Evolutionary conservation across 805 yeast species (phyloP), one percentile per base, ranked within the genome.

Genomic region (Yamadazyma sp.): DNA sequence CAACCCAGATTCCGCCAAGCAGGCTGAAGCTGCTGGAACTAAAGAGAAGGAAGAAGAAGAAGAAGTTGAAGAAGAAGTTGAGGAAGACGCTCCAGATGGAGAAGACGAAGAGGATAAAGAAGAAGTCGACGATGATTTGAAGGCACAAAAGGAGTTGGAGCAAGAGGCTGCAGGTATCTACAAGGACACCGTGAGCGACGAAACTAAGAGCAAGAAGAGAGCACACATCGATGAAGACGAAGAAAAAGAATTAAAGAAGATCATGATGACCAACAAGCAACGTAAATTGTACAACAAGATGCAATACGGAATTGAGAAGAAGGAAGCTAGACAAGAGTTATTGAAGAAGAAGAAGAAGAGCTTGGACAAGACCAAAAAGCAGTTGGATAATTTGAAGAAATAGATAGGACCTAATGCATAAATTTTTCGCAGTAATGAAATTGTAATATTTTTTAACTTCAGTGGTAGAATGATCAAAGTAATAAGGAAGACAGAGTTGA

Each of bases 191-290:
- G 55, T 51, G 50, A 12, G 31, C 10, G 59, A 53, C 44, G 63
- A 63, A 44, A 59, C 71, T 40, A 66, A 60, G 60, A 60, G 53
- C 45, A 63, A 63, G 47, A 60, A 73, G 42, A 75, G 73, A 47
- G 15, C 21, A 9, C 28, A 24, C 15, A 77, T 77, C 32, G 43
- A 32, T 23, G 84, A 79, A 46, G 78, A 67, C 29, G 90, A 84
- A 68, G 97, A 89, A 61, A 86, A 87, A 69, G 93, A 90, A 49
- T 78, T 91, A 70, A 86, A 86, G 72, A 81, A 80, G 82, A 87
- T 89, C 57, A 91, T 93, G 99, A 91, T 93, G 99, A 77, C 91
- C 52, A 89, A 89, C 71, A 93, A 91, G 66, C 95, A 91, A 70
- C 85, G 89, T 73, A 87, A 86, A 63, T 72, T 90, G 49, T 93